These are phyloP conservation scores for Crucibulum laeve DNA, from an alignment of 768 basidiomycete genomes.

Conservation along the genomic window DNA sequence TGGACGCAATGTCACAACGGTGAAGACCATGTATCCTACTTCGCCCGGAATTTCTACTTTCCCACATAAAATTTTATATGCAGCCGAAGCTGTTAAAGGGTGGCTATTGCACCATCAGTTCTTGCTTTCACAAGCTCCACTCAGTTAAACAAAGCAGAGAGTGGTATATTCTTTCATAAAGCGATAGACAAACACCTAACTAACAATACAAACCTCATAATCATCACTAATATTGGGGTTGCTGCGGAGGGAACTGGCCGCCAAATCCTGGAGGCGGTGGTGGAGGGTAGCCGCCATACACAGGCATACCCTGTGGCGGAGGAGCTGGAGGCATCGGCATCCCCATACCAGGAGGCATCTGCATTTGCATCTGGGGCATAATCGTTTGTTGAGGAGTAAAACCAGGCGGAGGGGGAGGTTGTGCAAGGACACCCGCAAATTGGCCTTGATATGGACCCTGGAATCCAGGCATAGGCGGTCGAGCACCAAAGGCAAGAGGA, in stretches of 20 bases:
- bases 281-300: slow-evolving; percentile 54
- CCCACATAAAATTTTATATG: no score
- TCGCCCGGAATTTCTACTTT: no score
- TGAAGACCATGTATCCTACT: no score
- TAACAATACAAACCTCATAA: slow-evolving; percentile 2
- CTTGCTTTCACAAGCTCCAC: no score
- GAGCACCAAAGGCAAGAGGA: slow-evolving; percentile 66
- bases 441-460: slow-evolving; percentile 86
- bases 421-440: slow-evolving; percentile 85
- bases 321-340: slow-evolving; percentile 30
- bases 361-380: slow-evolving; percentile 45
- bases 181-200: slow-evolving; percentile 10
- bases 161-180: slow-evolving; percentile 2
- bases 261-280: slow-evolving; percentile 68
- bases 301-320: slow-evolving; percentile 34
- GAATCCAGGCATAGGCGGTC: slow-evolving; percentile 65
- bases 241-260: slow-evolving; percentile 41
- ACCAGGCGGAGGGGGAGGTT: slow-evolving; percentile 77
- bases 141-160: no score
- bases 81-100: no score
- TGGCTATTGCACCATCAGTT: no score
- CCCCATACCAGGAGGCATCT: slow-evolving; percentile 29
- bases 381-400: slow-evolving; percentile 73
- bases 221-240: slow-evolving; percentile 21
- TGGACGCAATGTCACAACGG: no score